Conservation (phyloP, 257 asterid species). For the Solanum tacnaense region DNA sequence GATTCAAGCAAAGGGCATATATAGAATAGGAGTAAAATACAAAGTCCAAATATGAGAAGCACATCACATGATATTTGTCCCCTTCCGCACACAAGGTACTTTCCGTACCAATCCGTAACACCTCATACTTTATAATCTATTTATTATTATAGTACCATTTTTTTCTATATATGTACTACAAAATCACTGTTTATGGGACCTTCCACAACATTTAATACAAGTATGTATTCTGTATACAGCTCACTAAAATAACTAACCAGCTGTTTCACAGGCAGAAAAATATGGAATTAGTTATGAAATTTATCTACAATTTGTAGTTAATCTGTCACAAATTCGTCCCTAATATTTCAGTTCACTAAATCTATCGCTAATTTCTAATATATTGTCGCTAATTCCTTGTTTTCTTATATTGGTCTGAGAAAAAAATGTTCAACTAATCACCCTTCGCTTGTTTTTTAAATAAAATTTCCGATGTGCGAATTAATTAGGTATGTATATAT, state of each 20-base stretch:
- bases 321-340: not conserved
- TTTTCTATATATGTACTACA: not conserved
- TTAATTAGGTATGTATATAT: not conserved
- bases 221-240: not conserved
- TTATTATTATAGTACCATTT: not conserved
- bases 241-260: not conserved
- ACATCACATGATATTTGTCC: not conserved
- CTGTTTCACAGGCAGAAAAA: too few relatives aligned
- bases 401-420: too few relatives aligned
- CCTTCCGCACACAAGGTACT: not conserved
- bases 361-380: not conserved
- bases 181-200: not conserved
- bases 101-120: not conserved
- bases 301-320: not conserved
- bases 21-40: not conserved
- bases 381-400: not conserved
- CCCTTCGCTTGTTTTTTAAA: fast-evolving
- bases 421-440: not conserved
- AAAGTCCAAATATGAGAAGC: not conserved
- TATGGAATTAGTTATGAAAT: not conserved
- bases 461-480: too few relatives aligned
- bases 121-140: not conserved
- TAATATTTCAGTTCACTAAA: too few relatives aligned
- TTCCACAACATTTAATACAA: not conserved
- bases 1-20: not conserved